These are phyloP conservation scores for Fusarium metavorans DNA, from an alignment of 2,329 filamentous ascomycete species.

Conservation along the genomic window DNA sequence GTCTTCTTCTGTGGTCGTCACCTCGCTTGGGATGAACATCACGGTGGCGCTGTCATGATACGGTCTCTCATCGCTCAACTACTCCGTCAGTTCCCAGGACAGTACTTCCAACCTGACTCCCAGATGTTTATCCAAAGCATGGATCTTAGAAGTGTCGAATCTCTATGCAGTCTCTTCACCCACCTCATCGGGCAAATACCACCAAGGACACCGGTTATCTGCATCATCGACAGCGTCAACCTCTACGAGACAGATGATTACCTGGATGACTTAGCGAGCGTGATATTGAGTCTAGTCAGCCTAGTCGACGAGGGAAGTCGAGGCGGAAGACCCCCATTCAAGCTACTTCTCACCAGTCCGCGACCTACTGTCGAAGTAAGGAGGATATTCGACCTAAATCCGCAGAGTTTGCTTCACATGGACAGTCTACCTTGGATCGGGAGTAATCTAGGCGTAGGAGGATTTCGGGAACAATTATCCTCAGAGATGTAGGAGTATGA, in stretches of 20 bases:
- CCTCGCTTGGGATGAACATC: neutral
- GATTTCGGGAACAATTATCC: neutral
- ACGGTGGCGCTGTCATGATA: neutral
- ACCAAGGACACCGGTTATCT: neutral
- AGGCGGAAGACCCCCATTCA: neutral
- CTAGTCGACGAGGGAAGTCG: neutral
- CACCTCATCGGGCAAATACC: neutral
- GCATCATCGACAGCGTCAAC: neutral
- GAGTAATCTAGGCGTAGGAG: neutral
- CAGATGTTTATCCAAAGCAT: neutral
- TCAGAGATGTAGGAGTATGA: neutral
- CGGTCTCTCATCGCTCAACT: neutral
- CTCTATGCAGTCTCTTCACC: neutral
- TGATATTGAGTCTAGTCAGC: neutral
- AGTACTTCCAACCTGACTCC: neutral
- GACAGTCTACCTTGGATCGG: neutral
- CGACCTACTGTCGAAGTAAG: neutral
- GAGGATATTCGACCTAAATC: neutral
- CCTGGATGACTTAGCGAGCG: neutral
- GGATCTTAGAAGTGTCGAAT: neutral
- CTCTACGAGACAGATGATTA: neutral
- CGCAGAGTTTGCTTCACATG: neutral
- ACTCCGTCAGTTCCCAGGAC: neutral
- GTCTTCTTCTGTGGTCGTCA: neutral
- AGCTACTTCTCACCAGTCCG: neutral